A percentile compares a stretch with the other conserved stretches of the same genome.
Conservation (phyloP, 306 rosid species). For the Lotus japonicus region DNA sequence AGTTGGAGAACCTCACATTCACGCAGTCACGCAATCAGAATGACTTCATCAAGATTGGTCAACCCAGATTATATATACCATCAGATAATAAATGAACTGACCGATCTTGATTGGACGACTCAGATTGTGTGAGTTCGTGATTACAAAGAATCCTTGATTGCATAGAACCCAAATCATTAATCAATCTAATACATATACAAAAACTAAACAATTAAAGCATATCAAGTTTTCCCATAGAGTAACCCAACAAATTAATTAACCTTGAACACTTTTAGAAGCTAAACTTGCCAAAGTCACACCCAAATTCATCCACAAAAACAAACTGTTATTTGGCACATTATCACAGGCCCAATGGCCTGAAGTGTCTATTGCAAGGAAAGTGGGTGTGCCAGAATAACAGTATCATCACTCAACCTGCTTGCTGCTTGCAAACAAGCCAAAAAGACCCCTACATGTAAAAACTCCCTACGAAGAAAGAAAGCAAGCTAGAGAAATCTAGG, state of each 20-base stretch:
- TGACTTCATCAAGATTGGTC: no score
- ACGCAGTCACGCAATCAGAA: no score
- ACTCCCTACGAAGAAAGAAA: background rate
- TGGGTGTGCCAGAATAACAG: background rate
- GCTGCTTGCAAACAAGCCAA: background rate
- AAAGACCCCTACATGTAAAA: background rate
- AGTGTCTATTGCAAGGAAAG: background rate
- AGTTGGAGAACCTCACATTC: no score
- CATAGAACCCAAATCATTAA: no score
- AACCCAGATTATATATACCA: no score
- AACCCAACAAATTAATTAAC: background rate
- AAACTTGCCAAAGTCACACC: background rate
- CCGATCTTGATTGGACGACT: no score
- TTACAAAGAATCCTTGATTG: no score
- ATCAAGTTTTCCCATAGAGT: background rate
- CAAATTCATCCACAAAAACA: slow-evolving; percentile 1
- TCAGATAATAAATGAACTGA: no score
- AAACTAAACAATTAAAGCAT: background rate
- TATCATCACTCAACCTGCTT: background rate
- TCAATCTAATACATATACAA: no score
- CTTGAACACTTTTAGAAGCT: background rate
- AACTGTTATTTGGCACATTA: background rate
- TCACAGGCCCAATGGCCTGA: background rate
- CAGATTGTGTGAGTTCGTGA: no score
- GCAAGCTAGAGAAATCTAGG: background rate